Conservation (phyloP, 768 basidiomycete genomes). For the Mycena rebaudengoi region DNA sequence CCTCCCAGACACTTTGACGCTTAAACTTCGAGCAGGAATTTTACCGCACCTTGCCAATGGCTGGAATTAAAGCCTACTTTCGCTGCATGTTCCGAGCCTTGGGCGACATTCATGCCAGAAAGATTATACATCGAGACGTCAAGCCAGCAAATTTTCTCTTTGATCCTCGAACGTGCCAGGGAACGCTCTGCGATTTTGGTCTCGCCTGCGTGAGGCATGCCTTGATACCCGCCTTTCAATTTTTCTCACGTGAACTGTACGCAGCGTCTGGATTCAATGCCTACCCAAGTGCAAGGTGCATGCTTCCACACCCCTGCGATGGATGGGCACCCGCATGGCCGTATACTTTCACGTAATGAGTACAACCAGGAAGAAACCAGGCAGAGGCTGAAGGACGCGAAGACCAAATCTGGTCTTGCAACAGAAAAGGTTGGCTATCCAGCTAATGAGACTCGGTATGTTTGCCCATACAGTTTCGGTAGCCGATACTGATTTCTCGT, state of each 20-base stretch:
- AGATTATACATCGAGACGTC: constrained; percentile 95
- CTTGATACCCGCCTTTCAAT: background rate
- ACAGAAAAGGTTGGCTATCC: constrained; percentile 83
- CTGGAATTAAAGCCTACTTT: constrained; percentile 86
- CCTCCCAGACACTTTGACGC: background rate
- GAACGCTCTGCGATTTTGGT: constrained; percentile 94
- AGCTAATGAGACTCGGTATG: constrained; percentile 76
- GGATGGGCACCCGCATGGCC: constrained; percentile 73
- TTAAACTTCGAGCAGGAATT: constrained; percentile 63
- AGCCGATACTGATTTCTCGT: background rate
- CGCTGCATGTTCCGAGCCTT: constrained; percentile 91
- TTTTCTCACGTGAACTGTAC: background rate
- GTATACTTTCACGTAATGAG: constrained; percentile 50
- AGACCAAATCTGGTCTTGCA: constrained; percentile 57
- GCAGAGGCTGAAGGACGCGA: constrained; percentile 66
- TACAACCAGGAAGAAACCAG: constrained; percentile 60
- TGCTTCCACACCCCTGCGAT: constrained; percentile 85
- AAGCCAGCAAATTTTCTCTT: constrained; percentile 98
- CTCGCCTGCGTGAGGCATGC: constrained; percentile 77
- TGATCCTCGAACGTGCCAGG: constrained; percentile 83
- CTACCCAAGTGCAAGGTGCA: constrained; percentile 52
- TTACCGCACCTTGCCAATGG: constrained; percentile 76
- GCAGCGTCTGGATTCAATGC: constrained; percentile 62
- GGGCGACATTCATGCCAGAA: constrained; percentile 85
- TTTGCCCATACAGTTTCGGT: background rate